Base-by-base conservation (phyloP, 768 basidiomycete genomes). In the Crassisporium funariophilum region DNA sequence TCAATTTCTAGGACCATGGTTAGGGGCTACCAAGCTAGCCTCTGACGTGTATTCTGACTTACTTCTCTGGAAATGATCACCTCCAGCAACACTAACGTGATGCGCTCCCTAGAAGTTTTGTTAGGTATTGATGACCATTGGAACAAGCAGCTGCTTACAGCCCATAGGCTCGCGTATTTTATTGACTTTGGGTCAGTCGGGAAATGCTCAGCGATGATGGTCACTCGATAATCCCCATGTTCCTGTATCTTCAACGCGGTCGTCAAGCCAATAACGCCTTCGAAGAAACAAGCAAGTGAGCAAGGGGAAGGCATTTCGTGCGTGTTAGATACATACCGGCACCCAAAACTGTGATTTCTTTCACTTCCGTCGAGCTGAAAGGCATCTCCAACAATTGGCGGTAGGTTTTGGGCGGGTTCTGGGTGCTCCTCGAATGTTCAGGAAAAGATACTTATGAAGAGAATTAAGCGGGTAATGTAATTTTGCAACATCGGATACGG, bases 91-190 rank as follows among this genome's bases (percentile, higher is more conserved):
- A 24, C 75, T 82, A 53, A 86, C 78, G 70, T 86, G 82, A 47
- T 86, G 83, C 0, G 84, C 86, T 13, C 84, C 86, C 86, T 86
- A 31, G 12, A 39, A 22, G 8, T 16, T 5, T 21, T 34, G 9
- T 24, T 21, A 12, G 38, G 2, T 20, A 17, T 16, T 22, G 8
- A 5, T 21, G 17, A 15, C 22, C 33, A 20, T 13, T 39, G 24
- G 12, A 20, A 10, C n/a, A 16, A 5, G 16, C 7, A 33, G 6
- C 16, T 31, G 12, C 80, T 47, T 44, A 84, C 85, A n/a, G 86
- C 86, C 82, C 84, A 87, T 23, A 77, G 76, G 48, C 81, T 83
- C 2, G 86, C 82, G 57, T 83, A 87, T 34, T 75, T 70, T 50
- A 83, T 76, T 19, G 64, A 71, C 60, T 81, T 60, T 6, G 55